Base-by-base conservation (phyloP, 2,329 filamentous ascomycete genomes). In the Paraphaeosphaeria minitans region DNA sequence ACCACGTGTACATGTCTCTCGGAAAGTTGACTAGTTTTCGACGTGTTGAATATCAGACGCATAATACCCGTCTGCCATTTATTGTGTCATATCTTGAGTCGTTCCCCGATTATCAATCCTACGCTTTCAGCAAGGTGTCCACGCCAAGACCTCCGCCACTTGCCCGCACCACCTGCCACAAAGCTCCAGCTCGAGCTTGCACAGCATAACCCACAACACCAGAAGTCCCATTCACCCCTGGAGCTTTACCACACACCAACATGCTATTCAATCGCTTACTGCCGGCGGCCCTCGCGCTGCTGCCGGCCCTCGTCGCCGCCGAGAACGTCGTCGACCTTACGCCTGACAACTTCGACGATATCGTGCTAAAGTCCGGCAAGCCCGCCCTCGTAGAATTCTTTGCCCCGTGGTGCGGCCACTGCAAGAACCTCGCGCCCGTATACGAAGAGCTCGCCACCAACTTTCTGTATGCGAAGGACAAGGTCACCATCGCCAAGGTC, bases 401-500 rank as follows among this genome's bases (percentile, higher is more conserved):
- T 75, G 95, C 95, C 35, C 93, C 94, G 24, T 99, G 95, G 95
- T 99, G 95, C 75, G 96, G 95, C 33, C 95, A 99, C 85, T 99
- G 95, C 92, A 98, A 98, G 86, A 96, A 83, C 74, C 90, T 99
- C 35, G 95, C 95, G 16, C 96, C 95, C 51, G 83, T 96, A 59
- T 99, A 96, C 79, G 95, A 99, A 78, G 91, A 99, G 76, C 87
- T 99, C 45, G 95, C 87, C 48, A 78, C 83, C 51, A 81, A 83
- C 43, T 96, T 93, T 78, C 87, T 90, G 65, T 87, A 85, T 72
- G 87, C 88, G 65, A 81, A 92, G 81, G 83, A 88, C 75, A 88
- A 89, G 73, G 87, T 99, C 56, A 88, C 89, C 74, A 93, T 99
- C 74, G 95, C 90, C 69, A 99, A 98, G 81, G 93, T 99, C 67